Evolutionary conservation across 768 basidiomycete genomes (phyloP).

Genomic region (Hypholoma fasciculare): DNA sequence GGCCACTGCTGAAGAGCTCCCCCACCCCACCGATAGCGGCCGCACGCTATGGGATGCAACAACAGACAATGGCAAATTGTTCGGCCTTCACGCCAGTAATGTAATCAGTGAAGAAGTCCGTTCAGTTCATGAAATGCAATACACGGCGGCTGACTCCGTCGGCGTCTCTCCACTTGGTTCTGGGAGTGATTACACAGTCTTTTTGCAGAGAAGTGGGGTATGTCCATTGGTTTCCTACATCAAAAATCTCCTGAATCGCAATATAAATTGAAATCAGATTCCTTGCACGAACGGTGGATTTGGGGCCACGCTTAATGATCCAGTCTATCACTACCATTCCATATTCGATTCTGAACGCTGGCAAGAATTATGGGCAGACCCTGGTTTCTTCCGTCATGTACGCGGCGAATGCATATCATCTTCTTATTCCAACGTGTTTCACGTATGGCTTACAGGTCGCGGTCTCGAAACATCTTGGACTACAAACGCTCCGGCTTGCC

Average conservation of each 20-base stretch:
- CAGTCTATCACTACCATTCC: conserved; percentile 73
- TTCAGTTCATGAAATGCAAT: conserved; percentile 40
- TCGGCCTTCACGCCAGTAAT: conserved; percentile 26
- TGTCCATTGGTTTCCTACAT: conserved; percentile 7
- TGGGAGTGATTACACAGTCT: conserved; percentile 90
- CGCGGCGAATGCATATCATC: conserved; percentile 11
- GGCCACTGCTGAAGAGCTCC: conserved; percentile 64
- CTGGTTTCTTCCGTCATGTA: conserved; percentile 69
- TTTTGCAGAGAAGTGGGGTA: conserved; percentile 68
- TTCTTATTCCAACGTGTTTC: neutral
- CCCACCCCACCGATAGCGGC: conserved; percentile 66
- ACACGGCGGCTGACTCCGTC: conserved; percentile 26
- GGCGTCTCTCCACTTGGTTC: conserved; percentile 67
- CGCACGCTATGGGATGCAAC: conserved; percentile 81
- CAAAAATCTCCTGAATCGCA: neutral
- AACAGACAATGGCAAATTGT: conserved; percentile 55
- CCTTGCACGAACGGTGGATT: conserved; percentile 44
- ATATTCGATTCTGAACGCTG: conserved; percentile 71
- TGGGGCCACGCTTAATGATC: conserved; percentile 42
- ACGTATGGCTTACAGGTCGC: conserved; percentile 42
- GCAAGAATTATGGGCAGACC: conserved; percentile 74
- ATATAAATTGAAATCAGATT: conserved; percentile 25
- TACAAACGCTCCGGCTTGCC: conserved; percentile 57
- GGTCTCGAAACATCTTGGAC: conserved; percentile 64
- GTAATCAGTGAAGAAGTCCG: conserved; percentile 14